A percentile compares a stretch with the other conserved stretches of the same genome.
Conservation (phyloP, 2,329 filamentous ascomycete genomes). For the Aspergillus arachidicola region DNA sequence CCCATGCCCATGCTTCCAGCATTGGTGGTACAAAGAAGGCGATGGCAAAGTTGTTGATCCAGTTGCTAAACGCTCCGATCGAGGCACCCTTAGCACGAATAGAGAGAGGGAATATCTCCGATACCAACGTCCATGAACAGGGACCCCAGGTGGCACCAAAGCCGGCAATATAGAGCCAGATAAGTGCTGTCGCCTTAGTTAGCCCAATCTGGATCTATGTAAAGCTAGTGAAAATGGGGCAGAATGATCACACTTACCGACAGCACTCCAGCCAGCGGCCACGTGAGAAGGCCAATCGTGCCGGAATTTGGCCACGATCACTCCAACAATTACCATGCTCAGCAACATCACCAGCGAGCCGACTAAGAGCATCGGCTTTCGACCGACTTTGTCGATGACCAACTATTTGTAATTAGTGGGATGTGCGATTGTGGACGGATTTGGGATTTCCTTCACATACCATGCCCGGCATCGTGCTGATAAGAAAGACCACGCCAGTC, state of each 20-base stretch:
- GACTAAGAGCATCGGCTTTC: conserved; percentile 32
- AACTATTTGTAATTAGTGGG: conserved; percentile 15
- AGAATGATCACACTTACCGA: conserved; percentile 21
- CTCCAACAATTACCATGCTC: conserved; percentile 30
- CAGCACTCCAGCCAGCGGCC: conserved; percentile 31
- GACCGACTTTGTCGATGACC: conserved; percentile 32
- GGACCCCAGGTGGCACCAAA: conserved; percentile 34
- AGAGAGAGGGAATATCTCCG: conserved; percentile 32
- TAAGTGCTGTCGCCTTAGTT: conserved; percentile 20
- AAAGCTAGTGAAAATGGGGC: not conserved
- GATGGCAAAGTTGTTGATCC: conserved; percentile 35
- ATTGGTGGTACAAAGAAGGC: conserved; percentile 33
- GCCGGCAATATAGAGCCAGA: conserved; percentile 30
- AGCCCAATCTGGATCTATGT: not conserved
- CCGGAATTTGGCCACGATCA: conserved; percentile 31
- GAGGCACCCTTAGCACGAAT: conserved; percentile 33
- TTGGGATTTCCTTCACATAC: conserved; percentile 23
- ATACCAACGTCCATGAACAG: conserved; percentile 31
- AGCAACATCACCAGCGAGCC: conserved; percentile 28
- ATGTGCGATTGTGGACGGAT: not conserved
- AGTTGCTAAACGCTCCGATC: conserved; percentile 33
- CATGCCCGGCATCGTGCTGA: conserved; percentile 36
- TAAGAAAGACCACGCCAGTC: conserved; percentile 35
- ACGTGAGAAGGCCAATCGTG: conserved; percentile 30
- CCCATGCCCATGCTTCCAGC: conserved; percentile 28